Conservation (phyloP, 257 asterid species). For the Eucommia ulmoides region DNA sequence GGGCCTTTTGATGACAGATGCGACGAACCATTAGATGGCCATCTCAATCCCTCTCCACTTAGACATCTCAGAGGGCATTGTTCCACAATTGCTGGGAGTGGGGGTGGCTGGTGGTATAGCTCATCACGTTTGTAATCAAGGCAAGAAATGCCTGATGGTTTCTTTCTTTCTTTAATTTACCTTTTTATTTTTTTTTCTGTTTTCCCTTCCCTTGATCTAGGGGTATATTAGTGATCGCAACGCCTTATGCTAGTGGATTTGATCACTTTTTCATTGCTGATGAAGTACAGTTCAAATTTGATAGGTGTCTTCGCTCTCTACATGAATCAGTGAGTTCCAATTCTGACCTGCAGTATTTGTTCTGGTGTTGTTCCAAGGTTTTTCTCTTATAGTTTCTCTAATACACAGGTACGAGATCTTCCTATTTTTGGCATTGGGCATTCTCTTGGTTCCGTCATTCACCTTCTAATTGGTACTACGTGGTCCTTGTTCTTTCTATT, state of each 20-base stretch:
- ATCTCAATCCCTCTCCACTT: too few species aligned
- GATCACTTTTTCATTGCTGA: constrained; percentile 91
- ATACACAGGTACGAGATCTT: constrained; percentile 54
- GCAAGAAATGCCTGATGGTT: too few species aligned
- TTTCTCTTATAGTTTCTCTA: constrained; percentile 11
- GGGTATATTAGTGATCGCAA: constrained; percentile 78
- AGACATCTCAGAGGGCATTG: too few species aligned
- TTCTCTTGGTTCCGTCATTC: constrained; percentile 86
- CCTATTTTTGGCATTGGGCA: constrained; percentile 90
- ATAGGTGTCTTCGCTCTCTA: constrained; percentile 68
- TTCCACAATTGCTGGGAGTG: too few species aligned
- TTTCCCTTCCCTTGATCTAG: constrained; percentile 34
- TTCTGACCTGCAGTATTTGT: constrained; percentile 7
- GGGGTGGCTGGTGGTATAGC: too few species aligned
- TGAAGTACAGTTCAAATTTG: constrained; percentile 85
- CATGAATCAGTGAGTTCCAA: constrained; percentile 50
- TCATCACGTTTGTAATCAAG: too few species aligned
- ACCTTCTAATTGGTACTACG: constrained; percentile 70
- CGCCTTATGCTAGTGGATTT: constrained; percentile 94
- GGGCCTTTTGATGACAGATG: too few species aligned
- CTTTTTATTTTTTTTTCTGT: constrained; percentile 8
- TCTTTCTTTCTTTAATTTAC: too few species aligned
- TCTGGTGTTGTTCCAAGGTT: constrained; percentile 6
- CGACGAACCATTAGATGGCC: too few species aligned
- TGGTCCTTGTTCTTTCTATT: constrained; percentile 3